These are phyloP conservation scores for Solanum piurae DNA, from an alignment of 257 asterid genomes.

Conservation along the genomic window DNA sequence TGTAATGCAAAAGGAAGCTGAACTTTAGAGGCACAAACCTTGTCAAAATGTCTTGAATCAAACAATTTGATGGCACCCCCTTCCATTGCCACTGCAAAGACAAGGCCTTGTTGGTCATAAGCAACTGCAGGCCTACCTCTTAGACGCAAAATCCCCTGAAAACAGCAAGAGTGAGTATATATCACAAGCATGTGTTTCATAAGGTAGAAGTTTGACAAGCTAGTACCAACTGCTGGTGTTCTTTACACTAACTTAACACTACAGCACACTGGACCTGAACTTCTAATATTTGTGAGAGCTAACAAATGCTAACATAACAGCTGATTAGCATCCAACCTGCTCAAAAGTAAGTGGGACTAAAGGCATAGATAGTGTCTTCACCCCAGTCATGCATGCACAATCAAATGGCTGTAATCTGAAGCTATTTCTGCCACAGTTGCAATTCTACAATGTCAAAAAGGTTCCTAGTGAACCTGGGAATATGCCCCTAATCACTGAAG, in stretches of 20 bases:
- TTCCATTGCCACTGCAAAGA: conserved; percentile 97
- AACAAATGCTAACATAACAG: not conserved
- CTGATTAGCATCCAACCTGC: not conserved
- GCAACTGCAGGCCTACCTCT: conserved; percentile 97
- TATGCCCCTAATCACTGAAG: not conserved
- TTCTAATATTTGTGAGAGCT: not conserved
- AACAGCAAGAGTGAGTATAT: conserved; percentile 57
- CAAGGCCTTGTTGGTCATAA: conserved; percentile 95
- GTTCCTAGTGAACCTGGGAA: not conserved
- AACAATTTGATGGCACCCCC: conserved; percentile 93
- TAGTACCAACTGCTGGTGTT: not conserved
- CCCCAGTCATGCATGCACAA: not conserved
- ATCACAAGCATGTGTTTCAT: conserved; percentile 25
- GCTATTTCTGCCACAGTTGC: not conserved
- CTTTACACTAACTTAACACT: not conserved
- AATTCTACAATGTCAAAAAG: not conserved
- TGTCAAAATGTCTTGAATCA: conserved; percentile 86
- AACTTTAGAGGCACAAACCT: conserved; percentile 35
- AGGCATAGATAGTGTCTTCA: not conserved
- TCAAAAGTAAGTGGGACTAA: not conserved
- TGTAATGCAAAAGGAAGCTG: not conserved
- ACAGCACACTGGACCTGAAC: not conserved
- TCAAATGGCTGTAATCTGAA: not conserved
- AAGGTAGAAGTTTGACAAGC: not conserved
- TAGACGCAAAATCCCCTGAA: conserved; percentile 82